Percentiles rank a stretch among this genome's conserved stretches.
These are phyloP conservation scores for Thielaviopsis musarum DNA, from an alignment of 2,329 filamentous ascomycete genomes.

Conservation along the genomic window DNA sequence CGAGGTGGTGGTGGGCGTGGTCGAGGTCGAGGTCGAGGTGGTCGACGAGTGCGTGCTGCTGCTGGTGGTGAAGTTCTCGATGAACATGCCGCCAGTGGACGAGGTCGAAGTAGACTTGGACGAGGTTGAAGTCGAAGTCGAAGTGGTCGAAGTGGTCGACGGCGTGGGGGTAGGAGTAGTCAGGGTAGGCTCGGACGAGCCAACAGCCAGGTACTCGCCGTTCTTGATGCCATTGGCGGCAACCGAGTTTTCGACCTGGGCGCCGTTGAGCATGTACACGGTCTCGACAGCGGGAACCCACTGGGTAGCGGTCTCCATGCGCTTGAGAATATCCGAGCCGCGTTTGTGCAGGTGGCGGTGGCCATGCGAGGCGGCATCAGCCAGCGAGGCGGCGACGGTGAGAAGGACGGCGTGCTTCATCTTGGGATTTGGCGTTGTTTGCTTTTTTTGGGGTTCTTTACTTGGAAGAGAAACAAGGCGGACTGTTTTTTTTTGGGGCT, in stretches of 20 bases:
- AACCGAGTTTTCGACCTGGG: conserved; percentile 37
- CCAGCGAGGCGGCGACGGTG: conserved; percentile 9
- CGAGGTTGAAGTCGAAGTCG: conserved; percentile 19
- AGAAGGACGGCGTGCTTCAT: conserved; percentile 12
- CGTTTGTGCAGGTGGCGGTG: conserved; percentile 11
- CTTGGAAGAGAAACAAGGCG: neutral
- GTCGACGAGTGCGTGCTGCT: conserved; percentile 13
- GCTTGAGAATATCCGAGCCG: conserved; percentile 21
- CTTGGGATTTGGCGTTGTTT: neutral
- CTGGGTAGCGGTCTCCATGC: conserved; percentile 30
- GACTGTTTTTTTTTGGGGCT: no score
- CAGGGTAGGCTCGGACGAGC: conserved; percentile 32
- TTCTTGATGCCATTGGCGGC: conserved; percentile 56
- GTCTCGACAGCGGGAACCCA: conserved; percentile 46
- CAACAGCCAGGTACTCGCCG: conserved; percentile 51
- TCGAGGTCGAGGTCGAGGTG: neutral
- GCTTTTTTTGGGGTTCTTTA: neutral
- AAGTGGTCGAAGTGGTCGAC: conserved; percentile 22
- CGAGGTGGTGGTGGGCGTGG: neutral
- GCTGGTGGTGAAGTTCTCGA: conserved; percentile 16
- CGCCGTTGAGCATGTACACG: conserved; percentile 51
- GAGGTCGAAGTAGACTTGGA: conserved; percentile 26
- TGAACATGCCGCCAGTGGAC: conserved; percentile 13
- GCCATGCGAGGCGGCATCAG: conserved; percentile 11
- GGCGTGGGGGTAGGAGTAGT: conserved; percentile 31